Base-by-base conservation (phyloP, 257 asterid species). In the Linaria vulgaris region DNA sequence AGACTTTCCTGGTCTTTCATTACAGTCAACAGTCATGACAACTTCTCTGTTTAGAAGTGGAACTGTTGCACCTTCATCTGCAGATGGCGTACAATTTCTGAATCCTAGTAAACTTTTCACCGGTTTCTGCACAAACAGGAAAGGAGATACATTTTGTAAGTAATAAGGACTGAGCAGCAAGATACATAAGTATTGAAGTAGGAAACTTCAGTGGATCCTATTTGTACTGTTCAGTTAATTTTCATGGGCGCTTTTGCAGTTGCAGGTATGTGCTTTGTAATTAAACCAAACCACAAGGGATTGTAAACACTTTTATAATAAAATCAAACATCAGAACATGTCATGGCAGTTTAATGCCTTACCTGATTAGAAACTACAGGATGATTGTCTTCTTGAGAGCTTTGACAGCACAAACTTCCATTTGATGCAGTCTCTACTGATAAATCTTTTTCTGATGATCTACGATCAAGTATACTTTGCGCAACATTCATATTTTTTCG, bases 41-140 rank as follows among this genome's bases (percentile, higher is more conserved):
- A 80, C 83, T 52, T 90, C 85, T 9, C 67, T 49, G 7, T 68
- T 71, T 68, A 92, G 66, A 12, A 89, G 92, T 21, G 99, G 96
- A 60, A 77, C 80, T 2, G 72, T 63, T 7, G 73, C 56, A 60
- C 78, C 71, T 54, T 60, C 67, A 9, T 70, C 74, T 30, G 19
- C 51, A 20, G 77, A 76, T 9, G 67, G 64, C 19, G 70, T 20
- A 38, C 70, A 56, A 19, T 1, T 49, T 21, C 61, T 53, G 16
- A 61, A 27, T 27, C 72, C 75, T 20, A 72, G 19, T 48, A 67
- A 70, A 12, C 44, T 66, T 69, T 59, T 76, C 24, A 45, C 62
- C 16, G 30, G 59, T 66, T 23, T 66, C 61, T 43, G 81, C 53
- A 49, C n/a, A 34, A 34, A 34, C 10, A 34, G 41, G 9, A 34